Evolutionary conservation across 202 grass and related monocot species (phyloP), one percentile per base, ranked within the genome.

Genomic region (Zoysia matrella): DNA sequence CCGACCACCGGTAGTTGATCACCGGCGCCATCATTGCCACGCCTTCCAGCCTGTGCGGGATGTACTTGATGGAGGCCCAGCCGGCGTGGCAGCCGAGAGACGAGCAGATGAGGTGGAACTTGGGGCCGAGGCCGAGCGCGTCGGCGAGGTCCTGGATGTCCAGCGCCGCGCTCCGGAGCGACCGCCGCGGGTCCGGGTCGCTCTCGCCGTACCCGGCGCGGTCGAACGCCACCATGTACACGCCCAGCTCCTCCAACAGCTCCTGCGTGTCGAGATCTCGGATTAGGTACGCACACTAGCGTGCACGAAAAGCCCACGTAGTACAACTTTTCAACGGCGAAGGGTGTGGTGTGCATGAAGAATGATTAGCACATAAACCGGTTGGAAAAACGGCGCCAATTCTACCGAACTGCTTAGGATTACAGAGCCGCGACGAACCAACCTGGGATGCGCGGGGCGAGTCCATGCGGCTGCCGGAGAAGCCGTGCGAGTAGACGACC

Each of bases 71-170:
- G 7, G 95, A 80, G 3, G 92, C 90, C 95, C 95, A 98, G 43
- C 69, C 84, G 46, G 92, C 92, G 83, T 98, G 95, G 71, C 90
- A 83, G 44, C 95, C 95, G 2, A 98, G 86, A 4, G 95, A 98
- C 72, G 90, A 84, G 58, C 90, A 84, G 8, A 90, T 22, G 58
- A 98, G 71, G 80, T 91, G 78, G 81, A 98, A 95, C 75, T 18
- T 86, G 8, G 85, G 76, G 18, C 95, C 92, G 5, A 98, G 84
- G 2, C 47, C 75, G 11, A 95, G 84, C 46, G 82, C 84, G 84
- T 98, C 95, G 2, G 92, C 95, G 39, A 98, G 92, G 82, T 95
- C 92, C 67, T 75, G 66, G 51, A 98, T 58, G 77, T 98, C 95
- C 13, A 22, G 60, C 54, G 82, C 92, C 36, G 89, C 86, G 81